Evolutionary conservation across 2,329 filamentous ascomycete genomes (phyloP), one percentile per base, ranked within the genome.

Genomic region (Talaromyces sp.): DNA sequence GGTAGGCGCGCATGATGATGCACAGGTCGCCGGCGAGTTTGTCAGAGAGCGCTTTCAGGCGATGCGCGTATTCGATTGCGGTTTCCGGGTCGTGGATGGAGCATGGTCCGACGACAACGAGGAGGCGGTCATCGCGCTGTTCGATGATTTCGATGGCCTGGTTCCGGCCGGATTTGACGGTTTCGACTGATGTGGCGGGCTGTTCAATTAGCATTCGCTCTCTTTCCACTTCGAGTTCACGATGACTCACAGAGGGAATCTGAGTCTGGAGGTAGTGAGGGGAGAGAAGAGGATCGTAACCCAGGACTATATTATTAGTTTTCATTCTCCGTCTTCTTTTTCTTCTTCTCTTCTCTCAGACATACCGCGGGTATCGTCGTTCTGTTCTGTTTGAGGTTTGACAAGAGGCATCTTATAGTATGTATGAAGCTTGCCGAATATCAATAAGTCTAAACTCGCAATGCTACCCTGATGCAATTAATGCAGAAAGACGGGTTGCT

Each of bases 1-100:
- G 90, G 86, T 99, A 99, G 75, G 93, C 93, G 73, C 95, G 92
- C 95, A 99, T 99, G 74, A 99, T 89, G 77, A 99, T 91, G 78
- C 89, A 89, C 56, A 99, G 85, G 76, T 98, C 93, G 72, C 88
- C 84, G 67, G 89, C 87, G 68, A 97, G 89, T 84, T 90, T 92
- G 69, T 90, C 87, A 66, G 93, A 87, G 57, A 97, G 83, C 62
- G 84, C 81, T 81, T 92, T 90, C 58, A 99, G 86, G 65, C 89
- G 87, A 68, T 85, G 81, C 76, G 90, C 92, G 84, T 99, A 99
- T 79, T 97, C 93, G 72, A 96, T 84, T 47, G 95, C 95, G 14
- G 88, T 88, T 58, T 84, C 87, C 9, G 95, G 95, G 80, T 99
- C 95, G 83, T 99, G 95, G 76, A 99, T 94, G 33, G 93, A 97